phyloP scores from a whole-genome alignment of 1,284 basidiomycete genomes.

The Rhodotorula sp. region DNA sequence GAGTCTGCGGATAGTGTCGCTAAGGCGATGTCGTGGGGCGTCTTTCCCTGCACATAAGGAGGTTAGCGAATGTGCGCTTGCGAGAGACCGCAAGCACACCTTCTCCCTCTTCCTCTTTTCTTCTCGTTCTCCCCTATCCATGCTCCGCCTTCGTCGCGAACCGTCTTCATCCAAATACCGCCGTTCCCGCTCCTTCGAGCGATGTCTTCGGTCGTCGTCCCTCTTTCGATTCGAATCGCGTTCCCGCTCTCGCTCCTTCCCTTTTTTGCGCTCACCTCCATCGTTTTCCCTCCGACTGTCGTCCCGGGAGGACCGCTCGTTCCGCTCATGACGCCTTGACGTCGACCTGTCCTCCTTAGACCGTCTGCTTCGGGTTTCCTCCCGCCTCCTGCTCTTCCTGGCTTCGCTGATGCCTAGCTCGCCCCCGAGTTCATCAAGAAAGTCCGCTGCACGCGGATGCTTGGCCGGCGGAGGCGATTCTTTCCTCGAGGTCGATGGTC shows the following conservation, averaged over 20 bases:
- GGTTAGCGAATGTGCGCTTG: not conserved
- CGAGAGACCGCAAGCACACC: not conserved
- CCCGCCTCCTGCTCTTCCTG: not conserved
- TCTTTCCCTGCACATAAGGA: not conserved
- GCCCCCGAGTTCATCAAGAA: constrained; percentile 24
- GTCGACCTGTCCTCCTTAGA: too few relatives aligned
- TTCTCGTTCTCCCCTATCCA: too few relatives aligned
- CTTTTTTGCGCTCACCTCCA: not conserved
- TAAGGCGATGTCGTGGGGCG: too few relatives aligned
- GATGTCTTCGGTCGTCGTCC: not conserved
- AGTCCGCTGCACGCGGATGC: constrained; percentile 7
- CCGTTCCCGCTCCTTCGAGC: too few relatives aligned
- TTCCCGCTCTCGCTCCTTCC: constrained; percentile 2
- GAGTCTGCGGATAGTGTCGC: too few relatives aligned
- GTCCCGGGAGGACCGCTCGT: too few relatives aligned
- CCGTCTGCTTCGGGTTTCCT: not conserved
- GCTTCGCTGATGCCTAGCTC: constrained; percentile 8
- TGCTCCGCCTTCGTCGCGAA: too few relatives aligned
- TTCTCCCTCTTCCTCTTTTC: constrained; percentile 4
- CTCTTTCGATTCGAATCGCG: not conserved
- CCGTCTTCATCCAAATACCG: too few relatives aligned
- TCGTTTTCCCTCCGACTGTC: too few relatives aligned
- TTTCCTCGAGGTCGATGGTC: not conserved
- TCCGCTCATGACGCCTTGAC: not conserved
- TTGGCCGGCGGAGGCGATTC: not conserved